These are phyloP conservation scores for Delonix regia DNA, from an alignment of 306 rosid species.

Conservation along the genomic window DNA sequence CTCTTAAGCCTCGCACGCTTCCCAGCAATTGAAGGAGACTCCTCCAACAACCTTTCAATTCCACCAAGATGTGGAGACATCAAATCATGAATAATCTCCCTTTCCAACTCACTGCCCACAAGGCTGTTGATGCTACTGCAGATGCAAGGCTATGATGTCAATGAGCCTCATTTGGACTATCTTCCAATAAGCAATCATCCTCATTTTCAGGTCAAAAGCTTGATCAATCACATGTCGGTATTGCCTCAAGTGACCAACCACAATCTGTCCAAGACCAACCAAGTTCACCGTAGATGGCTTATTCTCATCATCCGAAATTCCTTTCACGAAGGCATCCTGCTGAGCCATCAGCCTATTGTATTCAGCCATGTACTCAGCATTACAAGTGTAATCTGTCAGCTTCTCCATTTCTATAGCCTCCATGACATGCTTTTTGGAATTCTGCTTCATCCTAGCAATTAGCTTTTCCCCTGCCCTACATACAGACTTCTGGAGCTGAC, in stretches of 20 bases:
- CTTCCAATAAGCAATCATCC: conserved; percentile 62
- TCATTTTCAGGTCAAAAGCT: conserved; percentile 56
- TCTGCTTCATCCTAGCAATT: conserved; percentile 38
- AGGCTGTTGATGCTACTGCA: conserved; percentile 45
- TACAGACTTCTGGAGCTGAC: conserved; percentile 43
- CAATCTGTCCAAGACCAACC: conserved; percentile 42
- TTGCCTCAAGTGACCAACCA: conserved; percentile 31
- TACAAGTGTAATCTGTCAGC: conserved; percentile 51
- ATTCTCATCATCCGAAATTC: not conserved
- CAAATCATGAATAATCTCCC: conserved; percentile 43
- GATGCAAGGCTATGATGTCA: conserved; percentile 47
- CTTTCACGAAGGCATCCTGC: conserved; percentile 26
- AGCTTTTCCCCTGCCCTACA: conserved; percentile 34
- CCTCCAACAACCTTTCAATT: conserved; percentile 54
- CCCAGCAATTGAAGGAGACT: conserved; percentile 44
- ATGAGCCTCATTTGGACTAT: conserved; percentile 51
- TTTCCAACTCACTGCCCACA: conserved; percentile 43
- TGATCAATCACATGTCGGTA: conserved; percentile 29
- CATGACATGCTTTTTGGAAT: conserved; percentile 31
- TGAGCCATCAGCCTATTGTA: conserved; percentile 40
- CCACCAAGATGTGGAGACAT: conserved; percentile 39
- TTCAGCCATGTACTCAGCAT: conserved; percentile 32
- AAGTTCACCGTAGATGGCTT: conserved; percentile 8
- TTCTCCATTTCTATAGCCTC: conserved; percentile 59
- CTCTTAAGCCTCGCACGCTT: conserved; percentile 45